Conservation (phyloP, 2,329 filamentous ascomycete species). For the Botrytis aclada region DNA sequence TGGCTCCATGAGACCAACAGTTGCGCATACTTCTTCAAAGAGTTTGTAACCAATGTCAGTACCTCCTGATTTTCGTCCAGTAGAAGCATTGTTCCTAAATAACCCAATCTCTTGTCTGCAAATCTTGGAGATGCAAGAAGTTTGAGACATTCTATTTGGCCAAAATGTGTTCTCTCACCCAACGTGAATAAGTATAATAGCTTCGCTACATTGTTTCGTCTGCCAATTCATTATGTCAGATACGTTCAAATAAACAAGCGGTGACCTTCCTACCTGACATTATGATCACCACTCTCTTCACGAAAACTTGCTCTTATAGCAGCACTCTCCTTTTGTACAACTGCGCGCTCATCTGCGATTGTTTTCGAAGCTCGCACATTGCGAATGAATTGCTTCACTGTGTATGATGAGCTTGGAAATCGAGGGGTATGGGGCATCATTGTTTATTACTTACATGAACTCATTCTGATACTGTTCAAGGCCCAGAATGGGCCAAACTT, state of each 20-base stretch:
- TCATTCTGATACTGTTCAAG: constrained; percentile 36
- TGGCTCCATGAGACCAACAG: not conserved
- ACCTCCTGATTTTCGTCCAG: constrained; percentile 99
- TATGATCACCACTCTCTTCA: constrained; percentile 91
- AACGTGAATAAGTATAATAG: constrained; percentile 97
- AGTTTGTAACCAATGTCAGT: constrained; percentile 94
- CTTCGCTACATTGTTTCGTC: constrained; percentile 98
- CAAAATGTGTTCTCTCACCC: constrained; percentile 96
- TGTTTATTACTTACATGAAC: constrained; percentile 35
- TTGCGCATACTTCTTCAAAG: constrained; percentile 77
- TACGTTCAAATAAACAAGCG: constrained; percentile 13
- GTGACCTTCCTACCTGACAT: constrained; percentile 66
- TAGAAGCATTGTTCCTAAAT: constrained; percentile 91
- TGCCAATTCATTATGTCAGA: constrained; percentile 41
- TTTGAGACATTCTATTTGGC: constrained; percentile 98
- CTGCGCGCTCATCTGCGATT: constrained; percentile 95
- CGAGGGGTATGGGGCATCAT: constrained; percentile 24
- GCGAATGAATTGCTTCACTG: constrained; percentile 99
- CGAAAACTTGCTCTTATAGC: constrained; percentile 96
- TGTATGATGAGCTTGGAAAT: constrained; percentile 25
- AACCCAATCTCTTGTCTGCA: constrained; percentile 93
- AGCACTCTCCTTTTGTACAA: constrained; percentile 98
- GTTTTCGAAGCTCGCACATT: constrained; percentile 98
- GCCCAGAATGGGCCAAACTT: constrained; percentile 37
- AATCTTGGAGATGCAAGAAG: constrained; percentile 94